Evolutionary conservation across 2,329 filamentous ascomycete species (phyloP), one percentile per base, ranked within the genome.

Genomic region (Malbranchea cinnamomea): DNA sequence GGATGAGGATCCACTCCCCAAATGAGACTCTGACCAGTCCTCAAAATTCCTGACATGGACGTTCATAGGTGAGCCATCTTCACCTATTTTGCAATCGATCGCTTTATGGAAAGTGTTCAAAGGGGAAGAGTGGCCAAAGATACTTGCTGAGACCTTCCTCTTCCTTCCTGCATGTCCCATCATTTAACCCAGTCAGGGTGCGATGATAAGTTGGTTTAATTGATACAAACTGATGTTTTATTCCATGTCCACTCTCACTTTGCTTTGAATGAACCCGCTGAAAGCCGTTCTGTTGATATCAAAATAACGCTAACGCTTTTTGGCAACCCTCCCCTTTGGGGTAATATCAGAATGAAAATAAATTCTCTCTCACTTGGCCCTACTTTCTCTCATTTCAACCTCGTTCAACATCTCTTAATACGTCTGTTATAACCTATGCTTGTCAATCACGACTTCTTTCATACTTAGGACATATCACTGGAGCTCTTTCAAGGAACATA

Each of bases 1-100:
- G 8, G 38, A 40, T 26, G 36, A 33, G 4, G 26, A 33, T 5
- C 28, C 31, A 18, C 28, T 32, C 12, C 13, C 3, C 11, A 22
- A 9, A 22, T 22, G 9, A 22, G 20, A 11, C 9, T 22, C 9
- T 22, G 11, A 9, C 20, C 11, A 24, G 3, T 23, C 13, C 7
- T 30, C n/a, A 7, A 10, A n/a, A 2, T n/a, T n/a, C 10, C 13
- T 30, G 6, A 8, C 13, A 30, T 8, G 7, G 8, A 22, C 2
- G 9, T n/a, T 12, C 3, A 9, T 10, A 8, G n/a, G 9, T 11
- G 4, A 7, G 6, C 28, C 23, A 2, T 23, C 7, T 22, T 30
- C 16, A n/a, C n/a, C n/a, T n/a, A n/a, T n/a, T n/a, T n/a, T n/a
- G n/a, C n/a, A n/a, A n/a, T n/a, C n/a, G n/a, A n/a, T n/a, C n/a